phyloP scores from a whole-genome alignment of 2,329 filamentous ascomycete genomes.

The Fusarium anthophilum region DNA sequence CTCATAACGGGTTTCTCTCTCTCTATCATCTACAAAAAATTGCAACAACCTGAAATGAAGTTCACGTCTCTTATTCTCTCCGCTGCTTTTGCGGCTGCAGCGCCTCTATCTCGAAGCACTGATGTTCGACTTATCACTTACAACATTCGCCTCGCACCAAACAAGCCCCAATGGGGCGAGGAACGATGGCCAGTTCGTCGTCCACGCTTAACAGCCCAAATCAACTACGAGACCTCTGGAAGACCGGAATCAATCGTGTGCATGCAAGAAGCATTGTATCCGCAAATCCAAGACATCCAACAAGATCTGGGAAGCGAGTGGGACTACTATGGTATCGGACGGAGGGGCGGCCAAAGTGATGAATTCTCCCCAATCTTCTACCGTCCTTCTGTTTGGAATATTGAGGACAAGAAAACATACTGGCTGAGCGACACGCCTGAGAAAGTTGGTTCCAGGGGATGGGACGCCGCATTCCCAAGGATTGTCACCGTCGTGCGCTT shows the following conservation, averaged over 20 bases:
- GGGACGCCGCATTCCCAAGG: constrained; percentile 57
- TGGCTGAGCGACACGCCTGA: constrained; percentile 71
- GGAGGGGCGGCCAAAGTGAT: constrained; percentile 68
- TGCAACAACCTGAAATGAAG: constrained; percentile 28
- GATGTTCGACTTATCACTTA: constrained; percentile 66
- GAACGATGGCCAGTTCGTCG: constrained; percentile 64
- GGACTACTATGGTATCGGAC: constrained; percentile 65
- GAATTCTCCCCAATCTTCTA: constrained; percentile 78
- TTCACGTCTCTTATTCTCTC: constrained; percentile 13
- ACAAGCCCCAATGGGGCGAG: constrained; percentile 60
- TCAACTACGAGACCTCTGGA: constrained; percentile 59
- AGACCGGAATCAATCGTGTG: constrained; percentile 65
- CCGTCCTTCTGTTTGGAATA: constrained; percentile 60
- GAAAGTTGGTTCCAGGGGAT: constrained; percentile 65
- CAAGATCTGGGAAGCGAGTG: constrained; percentile 53
- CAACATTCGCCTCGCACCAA: constrained; percentile 71
- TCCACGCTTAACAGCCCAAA: constrained; percentile 61
- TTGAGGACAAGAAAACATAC: constrained; percentile 62
- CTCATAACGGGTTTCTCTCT: background rate
- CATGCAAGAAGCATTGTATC: constrained; percentile 71
- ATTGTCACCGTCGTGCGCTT: constrained; percentile 60
- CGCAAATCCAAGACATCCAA: constrained; percentile 67
- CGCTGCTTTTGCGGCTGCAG: constrained; percentile 12
- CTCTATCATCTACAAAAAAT: background rate
- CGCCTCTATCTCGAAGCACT: constrained; percentile 20